Evolutionary conservation across 2,329 filamentous ascomycete genomes (phyloP).

Genomic region (Sphaerostilbella broomeana): DNA sequence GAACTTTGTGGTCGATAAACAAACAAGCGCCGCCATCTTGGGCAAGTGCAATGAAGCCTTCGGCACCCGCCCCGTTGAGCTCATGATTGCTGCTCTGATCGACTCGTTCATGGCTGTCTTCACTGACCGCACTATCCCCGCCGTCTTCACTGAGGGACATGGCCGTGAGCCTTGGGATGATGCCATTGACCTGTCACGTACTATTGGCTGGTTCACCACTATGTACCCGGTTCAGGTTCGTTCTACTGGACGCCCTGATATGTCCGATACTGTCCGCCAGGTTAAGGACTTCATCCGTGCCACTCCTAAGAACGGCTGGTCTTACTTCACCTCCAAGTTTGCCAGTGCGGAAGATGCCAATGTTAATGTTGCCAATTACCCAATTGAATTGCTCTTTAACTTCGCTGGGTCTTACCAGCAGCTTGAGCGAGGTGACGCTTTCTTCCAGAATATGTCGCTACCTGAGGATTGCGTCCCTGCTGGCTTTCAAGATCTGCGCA

Average conservation of each 20-base stretch:
- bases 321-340: slow-evolving; percentile 18
- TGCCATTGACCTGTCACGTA: slow-evolving; percentile 23
- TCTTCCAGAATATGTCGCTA: slow-evolving; percentile 1
- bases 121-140: slow-evolving; percentile 18
- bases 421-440: slow-evolving; percentile 2
- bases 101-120: slow-evolving; percentile 22
- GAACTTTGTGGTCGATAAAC: slow-evolving; percentile 7
- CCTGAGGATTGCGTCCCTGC: neutral
- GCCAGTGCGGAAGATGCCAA: slow-evolving; percentile 16
- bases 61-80: slow-evolving; percentile 11
- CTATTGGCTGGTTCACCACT: slow-evolving; percentile 32
- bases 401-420: slow-evolving; percentile 15
- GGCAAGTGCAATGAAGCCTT: slow-evolving; percentile 9
- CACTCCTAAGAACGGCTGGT: slow-evolving; percentile 16
- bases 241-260: neutral
- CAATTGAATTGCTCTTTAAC: slow-evolving; percentile 26
- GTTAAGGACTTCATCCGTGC: slow-evolving; percentile 19
- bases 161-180: slow-evolving; percentile 27
- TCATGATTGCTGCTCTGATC: slow-evolving; percentile 18
- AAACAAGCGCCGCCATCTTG: slow-evolving; percentile 3
- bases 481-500: neutral
- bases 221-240: slow-evolving; percentile 21
- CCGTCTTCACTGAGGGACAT: slow-evolving; percentile 27
- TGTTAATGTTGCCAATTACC: slow-evolving; percentile 25
- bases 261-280: slow-evolving; percentile 13